Percentiles rank a stretch among this genome's conserved stretches.
Conservation (phyloP, 2,329 filamentous ascomycete genomes). For the Grosmannia huntii region DNA sequence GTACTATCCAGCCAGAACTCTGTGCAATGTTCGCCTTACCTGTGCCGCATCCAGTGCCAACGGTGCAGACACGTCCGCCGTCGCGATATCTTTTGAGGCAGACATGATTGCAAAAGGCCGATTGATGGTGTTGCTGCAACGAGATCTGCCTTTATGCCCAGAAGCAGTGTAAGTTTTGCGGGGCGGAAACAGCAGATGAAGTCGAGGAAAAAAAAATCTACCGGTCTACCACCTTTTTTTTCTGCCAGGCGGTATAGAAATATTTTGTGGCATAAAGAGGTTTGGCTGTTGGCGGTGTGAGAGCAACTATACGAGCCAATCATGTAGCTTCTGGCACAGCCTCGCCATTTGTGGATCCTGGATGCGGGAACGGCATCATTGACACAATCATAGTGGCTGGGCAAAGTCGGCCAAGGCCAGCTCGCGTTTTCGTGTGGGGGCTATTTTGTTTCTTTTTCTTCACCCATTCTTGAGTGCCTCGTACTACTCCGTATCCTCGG, state of each 20-base stretch:
- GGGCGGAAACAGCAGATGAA: not conserved
- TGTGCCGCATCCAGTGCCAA: slow-evolving; percentile 9
- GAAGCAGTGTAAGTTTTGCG: not conserved
- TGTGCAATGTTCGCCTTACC: slow-evolving; percentile 1
- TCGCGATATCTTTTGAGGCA: slow-evolving; percentile 6
- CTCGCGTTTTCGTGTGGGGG: not conserved
- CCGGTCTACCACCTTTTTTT: slow-evolving; percentile 5
- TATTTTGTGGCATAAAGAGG: not conserved
- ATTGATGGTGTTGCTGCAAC: not conserved
- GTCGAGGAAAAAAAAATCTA: slow-evolving; percentile 3
- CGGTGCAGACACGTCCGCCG: slow-evolving; percentile 2
- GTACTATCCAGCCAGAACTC: not conserved
- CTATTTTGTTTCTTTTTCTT: not conserved
- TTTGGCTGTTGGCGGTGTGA: slow-evolving; percentile 4
- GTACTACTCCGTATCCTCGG: not conserved
- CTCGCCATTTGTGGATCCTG: not conserved
- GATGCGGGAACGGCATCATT: not conserved
- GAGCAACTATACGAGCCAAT: not conserved
- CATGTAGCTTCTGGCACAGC: not conserved
- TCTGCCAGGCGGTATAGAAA: slow-evolving; percentile 12
- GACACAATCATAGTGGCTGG: not conserved
- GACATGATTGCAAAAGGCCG: slow-evolving; percentile 5
- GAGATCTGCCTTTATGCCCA: not conserved
- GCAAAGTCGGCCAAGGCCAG: not conserved
- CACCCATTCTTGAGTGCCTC: not conserved